Evolutionary conservation across 1,139 yeast genomes (phyloP), one percentile per base, ranked within the genome.

Genomic region (Taphrina pruni): DNA sequence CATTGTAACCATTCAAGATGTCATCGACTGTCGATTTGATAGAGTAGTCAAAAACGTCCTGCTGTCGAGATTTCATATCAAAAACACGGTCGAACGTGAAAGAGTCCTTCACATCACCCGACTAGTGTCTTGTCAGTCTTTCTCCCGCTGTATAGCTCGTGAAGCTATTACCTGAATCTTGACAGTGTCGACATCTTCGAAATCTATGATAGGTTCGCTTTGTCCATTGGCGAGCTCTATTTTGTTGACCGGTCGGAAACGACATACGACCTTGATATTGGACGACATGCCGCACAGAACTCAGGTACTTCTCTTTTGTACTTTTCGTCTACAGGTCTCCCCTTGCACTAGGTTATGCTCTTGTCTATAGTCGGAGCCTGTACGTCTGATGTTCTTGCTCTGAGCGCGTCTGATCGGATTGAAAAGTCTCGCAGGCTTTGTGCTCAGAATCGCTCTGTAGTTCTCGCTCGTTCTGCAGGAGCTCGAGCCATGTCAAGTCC

Each of bases 1-100:
- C 94, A 77, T 92, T 90, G 76, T 89, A 90, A 0, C 97, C 97
- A 54, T 84, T 82, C 72, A 90, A 82, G 51, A 90, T 81, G 60
- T 71, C 72, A 61, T 86, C 88, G 1, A 88, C 88, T 1, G 86
- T 86, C 57, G 82, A 85, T 60, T 79, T 76, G 17, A 88, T 83
- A 1, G 90, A 84, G 75, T 83, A 85, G 9, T 87, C 83, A 75
- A 87, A 90, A 2, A 92, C 79, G 11, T 87, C 87, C n/a, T 75
- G 73, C 75, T 89, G 96, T 0, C 82, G 75, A 3, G 87, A 73
- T 0, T 77, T 75, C 1, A 82, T 80, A 43, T 80, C 83, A 74
- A 89, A 89, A 0, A 90, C 87, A 51, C 85, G 79, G 76, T 91
- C 97, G 77, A 87, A 91, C 0, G 87, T 82, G 74, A 87, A 90